Evolutionary conservation across 2,329 filamentous ascomycete genomes (phyloP).

Genomic region (Penicillium sp.): DNA sequence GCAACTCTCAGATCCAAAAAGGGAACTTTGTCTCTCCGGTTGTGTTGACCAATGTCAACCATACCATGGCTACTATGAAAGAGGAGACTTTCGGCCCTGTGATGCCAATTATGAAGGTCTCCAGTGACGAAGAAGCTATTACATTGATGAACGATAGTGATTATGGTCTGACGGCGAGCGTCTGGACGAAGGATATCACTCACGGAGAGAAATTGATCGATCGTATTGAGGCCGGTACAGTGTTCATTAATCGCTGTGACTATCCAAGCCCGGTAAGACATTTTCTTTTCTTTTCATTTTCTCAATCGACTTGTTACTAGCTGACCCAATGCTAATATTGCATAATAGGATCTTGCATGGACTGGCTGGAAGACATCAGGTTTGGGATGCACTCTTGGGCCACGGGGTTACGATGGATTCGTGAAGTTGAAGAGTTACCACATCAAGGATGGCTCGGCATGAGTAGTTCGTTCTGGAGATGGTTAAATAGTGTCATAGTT

Average conservation of each 20-base stretch:
- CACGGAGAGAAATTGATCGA: conserved; percentile 72
- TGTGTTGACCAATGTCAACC: conserved; percentile 71
- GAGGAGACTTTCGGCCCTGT: conserved; percentile 93
- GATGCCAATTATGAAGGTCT: conserved; percentile 82
- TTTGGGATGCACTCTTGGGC: conserved; percentile 79
- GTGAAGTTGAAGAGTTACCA: conserved; percentile 93
- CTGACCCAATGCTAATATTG: background rate
- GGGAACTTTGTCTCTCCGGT: conserved; percentile 85
- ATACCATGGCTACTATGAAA: conserved; percentile 81
- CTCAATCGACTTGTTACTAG: background rate
- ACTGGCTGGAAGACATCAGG: conserved; percentile 94
- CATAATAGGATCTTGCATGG: conserved; percentile 73
- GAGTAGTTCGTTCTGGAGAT: background rate
- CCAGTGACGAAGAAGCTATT: conserved; percentile 73
- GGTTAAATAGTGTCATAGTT: background rate
- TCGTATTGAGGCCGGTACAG: conserved; percentile 81
- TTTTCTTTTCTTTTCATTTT: background rate
- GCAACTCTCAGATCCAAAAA: conserved; percentile 48
- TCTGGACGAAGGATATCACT: conserved; percentile 83
- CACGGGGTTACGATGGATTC: conserved; percentile 86
- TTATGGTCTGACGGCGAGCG: conserved; percentile 85
- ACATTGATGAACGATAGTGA: conserved; percentile 86
- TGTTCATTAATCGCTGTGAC: conserved; percentile 90
- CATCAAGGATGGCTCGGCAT: conserved; percentile 49
- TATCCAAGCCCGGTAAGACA: conserved; percentile 78